A percentile compares a stretch with the other conserved stretches of the same genome.
Evolutionary conservation across 441 rosid genomes (phyloP).

Genomic region (Codiaeum variegatum): DNA sequence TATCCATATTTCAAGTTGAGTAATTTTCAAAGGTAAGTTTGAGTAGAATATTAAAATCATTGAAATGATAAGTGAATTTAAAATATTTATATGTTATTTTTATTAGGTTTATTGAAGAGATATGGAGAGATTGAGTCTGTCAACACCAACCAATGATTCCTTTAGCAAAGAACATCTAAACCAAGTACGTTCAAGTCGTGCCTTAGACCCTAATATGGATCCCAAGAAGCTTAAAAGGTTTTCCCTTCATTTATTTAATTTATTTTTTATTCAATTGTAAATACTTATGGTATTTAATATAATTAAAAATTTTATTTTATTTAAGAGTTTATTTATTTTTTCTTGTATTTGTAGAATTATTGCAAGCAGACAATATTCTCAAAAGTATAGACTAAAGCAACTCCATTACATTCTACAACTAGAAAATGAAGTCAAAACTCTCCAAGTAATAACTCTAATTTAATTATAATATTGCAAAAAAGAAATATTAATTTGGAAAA

Average conservation of each 20-base stretch:
- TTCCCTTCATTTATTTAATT: no score
- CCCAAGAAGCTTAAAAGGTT: constrained; percentile 17
- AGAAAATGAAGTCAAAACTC: constrained; percentile 25
- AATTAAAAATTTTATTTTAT: background rate
- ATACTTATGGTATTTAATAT: no score
- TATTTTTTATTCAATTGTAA: no score
- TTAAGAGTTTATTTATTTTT: background rate
- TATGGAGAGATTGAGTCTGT: background rate
- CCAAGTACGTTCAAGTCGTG: background rate
- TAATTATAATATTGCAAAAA: no score
- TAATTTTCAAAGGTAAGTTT: background rate
- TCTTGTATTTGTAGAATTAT: constrained; percentile 11
- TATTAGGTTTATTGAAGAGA: background rate
- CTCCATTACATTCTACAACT: constrained; percentile 25
- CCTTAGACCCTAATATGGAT: background rate
- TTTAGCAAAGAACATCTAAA: background rate
- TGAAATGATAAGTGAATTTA: no score
- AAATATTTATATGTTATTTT: no score
- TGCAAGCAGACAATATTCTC: constrained; percentile 31
- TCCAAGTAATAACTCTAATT: constrained; percentile 29
- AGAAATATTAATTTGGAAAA: no score
- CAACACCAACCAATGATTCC: background rate
- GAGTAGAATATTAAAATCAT: background rate
- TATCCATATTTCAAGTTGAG: no score
- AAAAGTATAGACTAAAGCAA: constrained; percentile 30